Evolutionary conservation across 441 rosid species (phyloP).

Genomic region (Hura crepitans): DNA sequence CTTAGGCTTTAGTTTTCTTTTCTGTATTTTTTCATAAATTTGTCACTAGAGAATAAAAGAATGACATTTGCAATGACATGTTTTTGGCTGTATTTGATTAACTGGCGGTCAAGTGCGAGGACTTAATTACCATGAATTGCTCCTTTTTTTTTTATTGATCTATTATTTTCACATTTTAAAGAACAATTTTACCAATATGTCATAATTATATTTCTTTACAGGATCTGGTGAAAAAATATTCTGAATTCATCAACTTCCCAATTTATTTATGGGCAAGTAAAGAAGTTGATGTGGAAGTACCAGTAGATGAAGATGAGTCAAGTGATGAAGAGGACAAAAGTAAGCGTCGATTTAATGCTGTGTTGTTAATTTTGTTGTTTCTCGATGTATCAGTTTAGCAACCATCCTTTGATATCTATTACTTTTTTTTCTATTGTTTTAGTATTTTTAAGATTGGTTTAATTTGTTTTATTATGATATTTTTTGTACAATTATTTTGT

Average conservation of each 20-base stretch:
- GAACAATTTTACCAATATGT: background rate
- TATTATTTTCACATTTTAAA: background rate
- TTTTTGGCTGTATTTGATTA: no score
- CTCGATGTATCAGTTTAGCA: background rate
- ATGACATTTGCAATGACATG: background rate
- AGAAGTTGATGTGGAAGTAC: slow-evolving; percentile 85
- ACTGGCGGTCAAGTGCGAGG: background rate
- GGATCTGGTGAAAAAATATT: slow-evolving; percentile 93
- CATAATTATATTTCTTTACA: slow-evolving; percentile 24
- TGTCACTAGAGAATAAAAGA: background rate
- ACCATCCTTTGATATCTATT: no score
- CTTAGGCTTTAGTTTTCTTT: background rate
- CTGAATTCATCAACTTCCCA: slow-evolving; percentile 94
- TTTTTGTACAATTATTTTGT: no score
- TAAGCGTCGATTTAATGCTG: slow-evolving; percentile 17
- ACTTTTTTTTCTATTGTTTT: no score
- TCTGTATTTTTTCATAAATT: background rate
- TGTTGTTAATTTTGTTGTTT: background rate
- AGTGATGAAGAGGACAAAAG: slow-evolving; percentile 70
- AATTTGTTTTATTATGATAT: no score
- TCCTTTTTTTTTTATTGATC: no score
- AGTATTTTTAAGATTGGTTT: no score
- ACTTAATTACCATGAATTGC: no score
- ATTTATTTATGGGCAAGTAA: slow-evolving; percentile 85
- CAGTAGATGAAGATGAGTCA: slow-evolving; percentile 77